Base-by-base conservation (phyloP, 2,329 filamentous ascomycete species). In the Colletotrichum sansevieriae region DNA sequence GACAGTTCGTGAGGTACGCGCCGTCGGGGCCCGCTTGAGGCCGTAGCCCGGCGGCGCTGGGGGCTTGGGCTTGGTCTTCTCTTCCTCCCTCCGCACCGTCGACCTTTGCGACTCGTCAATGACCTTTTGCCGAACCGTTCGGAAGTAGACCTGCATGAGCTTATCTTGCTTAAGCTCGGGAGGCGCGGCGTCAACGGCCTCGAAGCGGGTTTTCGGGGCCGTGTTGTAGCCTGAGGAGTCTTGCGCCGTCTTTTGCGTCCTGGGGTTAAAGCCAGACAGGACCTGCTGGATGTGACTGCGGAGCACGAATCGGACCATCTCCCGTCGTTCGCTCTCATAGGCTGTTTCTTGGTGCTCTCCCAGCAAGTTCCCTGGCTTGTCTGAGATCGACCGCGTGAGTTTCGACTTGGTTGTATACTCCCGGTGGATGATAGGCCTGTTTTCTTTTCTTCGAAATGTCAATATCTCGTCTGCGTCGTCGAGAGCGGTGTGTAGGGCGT, bases 81-180 rank as follows among this genome's bases (percentile, higher is more conserved):
- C 25, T 20, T 29, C 12, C 12, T 72, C 75, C 73, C 51, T 70
- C 66, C 73, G 74, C 10, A 71, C 72, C 15, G 72, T 77, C 12
- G 76, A 76, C 13, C 67, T 71, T 41, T 74, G 71, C 4, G 81
- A 78, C 10, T 76, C 74, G 6, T 74, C 72, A 11, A 83, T 75
- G 2, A 87, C 84, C 3, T 76, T 74, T 3, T 72, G 76, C 5
- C 82, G 79, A 13, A 88, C 78, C 0, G 78, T 73, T 11, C 78
- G 71, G 70, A 87, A 88, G 73, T 88, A 88, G 2, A 86, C 82
- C 3, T 82, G 76, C 78, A 88, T 83, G n/a, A 88, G 81, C 11
- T 78, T 78, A 22, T 80, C 75, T 69, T 88, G 84, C 39, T 84
- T 81, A 15, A 84, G 80, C 29, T 86, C 84, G 0, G 85, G 82